Evolutionary conservation across 2,329 filamentous ascomycete species (phyloP), one percentile per base, ranked within the genome.

Genomic region (Calonectria henricotiae): DNA sequence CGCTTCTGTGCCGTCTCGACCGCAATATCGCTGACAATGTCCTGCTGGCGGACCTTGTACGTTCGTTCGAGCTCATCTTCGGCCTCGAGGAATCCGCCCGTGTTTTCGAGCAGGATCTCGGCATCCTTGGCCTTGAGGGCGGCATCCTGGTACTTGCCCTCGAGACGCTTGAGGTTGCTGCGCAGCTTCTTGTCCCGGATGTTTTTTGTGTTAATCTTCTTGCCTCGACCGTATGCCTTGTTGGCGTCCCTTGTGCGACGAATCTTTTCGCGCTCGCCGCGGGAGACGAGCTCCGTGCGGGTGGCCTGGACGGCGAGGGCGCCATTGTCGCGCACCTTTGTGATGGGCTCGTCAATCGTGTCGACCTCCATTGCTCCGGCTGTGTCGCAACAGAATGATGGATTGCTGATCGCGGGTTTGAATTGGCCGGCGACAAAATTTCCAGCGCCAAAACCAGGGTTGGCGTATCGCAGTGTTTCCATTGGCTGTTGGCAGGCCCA

Each of bases 101-200:
- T 90, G 81, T 98, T 94, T 83, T 98, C 96, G 65, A 97, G 89
- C 76, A 99, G 85, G 68, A 99, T 96, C 83, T 99, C 96, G 25
- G 96, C 94, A 86, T 98, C 96, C 83, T 98, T 97, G 17, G 96
- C 95, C 81, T 93, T 92, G 41, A 97, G 83, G 0, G 93, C 86
- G 1, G 96, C 96, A 76, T 92, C 89, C 78, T 95, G 90, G 83
- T 95, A 96, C 82, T 96, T 96, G 70, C 86, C 85, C 81, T 99
- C 96, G 54, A 98, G 88, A 2, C 87, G 87, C 79, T 91, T 92
- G 61, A 99, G 85, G 74, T 94, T 97, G 13, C 90, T 89, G 60
- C 94, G 92, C 72, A 98, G 84, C 82, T 98, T 99, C 87, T 94
- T 97, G 86, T 98, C 95, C 78, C 91, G 93, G 77, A 98, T 90